These are phyloP conservation scores for Pichia deserticola DNA, from an alignment of 805 yeast species.

Conservation along the genomic window DNA sequence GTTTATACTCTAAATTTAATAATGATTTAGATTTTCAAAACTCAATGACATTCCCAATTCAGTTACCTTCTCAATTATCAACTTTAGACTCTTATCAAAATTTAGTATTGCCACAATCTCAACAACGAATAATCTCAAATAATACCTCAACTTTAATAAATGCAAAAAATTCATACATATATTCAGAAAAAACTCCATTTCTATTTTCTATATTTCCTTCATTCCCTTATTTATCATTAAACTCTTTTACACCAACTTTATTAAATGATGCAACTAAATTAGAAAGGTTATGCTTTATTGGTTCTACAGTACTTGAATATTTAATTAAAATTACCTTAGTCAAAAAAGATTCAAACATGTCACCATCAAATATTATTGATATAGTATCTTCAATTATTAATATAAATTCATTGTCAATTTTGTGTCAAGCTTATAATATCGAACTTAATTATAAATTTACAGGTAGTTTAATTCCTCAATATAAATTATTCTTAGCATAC, in stretches of 20 bases:
- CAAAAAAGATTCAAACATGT: not conserved
- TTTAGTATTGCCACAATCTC: too few species aligned
- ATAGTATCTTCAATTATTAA: not conserved
- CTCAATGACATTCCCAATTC: not conserved
- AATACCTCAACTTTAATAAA: too few species aligned
- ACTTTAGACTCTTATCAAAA: too few species aligned
- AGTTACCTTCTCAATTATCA: not conserved
- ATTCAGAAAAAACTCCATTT: not conserved
- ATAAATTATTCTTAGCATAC: slow-evolving; percentile 3
- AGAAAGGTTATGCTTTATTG: not conserved
- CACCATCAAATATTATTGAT: not conserved
- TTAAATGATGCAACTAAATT: not conserved
- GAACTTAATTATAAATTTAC: slow-evolving; percentile 5
- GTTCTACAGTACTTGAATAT: slow-evolving; percentile 3
- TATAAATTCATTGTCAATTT: not conserved
- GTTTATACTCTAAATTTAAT: slow-evolving; percentile 3
- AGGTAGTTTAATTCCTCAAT: not conserved
- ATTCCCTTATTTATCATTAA: not conserved
- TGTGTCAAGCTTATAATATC: slow-evolving; percentile 4
- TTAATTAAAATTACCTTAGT: not conserved
- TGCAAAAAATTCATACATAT: not conserved
- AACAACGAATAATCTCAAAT: too few species aligned
- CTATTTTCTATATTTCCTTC: slow-evolving; percentile 3
- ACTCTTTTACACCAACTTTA: not conserved
- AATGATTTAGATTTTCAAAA: slow-evolving; percentile 4